phyloP scores from a whole-genome alignment of 129 eudicot genomes.

The Pittosporum tobira region DNA sequence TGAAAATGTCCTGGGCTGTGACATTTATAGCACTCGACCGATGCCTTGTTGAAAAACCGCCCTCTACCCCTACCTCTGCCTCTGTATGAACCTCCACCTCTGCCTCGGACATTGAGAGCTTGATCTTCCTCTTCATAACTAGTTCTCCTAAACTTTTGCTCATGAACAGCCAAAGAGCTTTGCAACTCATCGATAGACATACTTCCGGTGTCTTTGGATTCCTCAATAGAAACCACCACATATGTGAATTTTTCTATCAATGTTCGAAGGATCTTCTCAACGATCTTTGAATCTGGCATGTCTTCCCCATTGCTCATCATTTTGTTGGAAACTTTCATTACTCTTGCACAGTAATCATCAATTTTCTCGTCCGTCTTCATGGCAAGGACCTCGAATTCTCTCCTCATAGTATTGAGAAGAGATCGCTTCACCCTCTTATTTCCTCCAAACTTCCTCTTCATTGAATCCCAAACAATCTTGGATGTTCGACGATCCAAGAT shows the following conservation, averaged over 20 bases:
- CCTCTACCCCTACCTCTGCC: not conserved
- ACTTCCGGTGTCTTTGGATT: slow-evolving; percentile 6
- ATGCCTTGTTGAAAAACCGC: not conserved
- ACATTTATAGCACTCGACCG: slow-evolving; percentile 2
- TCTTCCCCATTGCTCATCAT: no score
- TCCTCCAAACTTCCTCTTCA: slow-evolving; percentile 11
- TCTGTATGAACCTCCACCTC: slow-evolving; percentile 3
- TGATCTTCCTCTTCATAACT: slow-evolving; percentile 5
- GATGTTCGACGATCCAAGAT: slow-evolving; percentile 8
- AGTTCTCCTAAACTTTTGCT: slow-evolving; percentile 8
- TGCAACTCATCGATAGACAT: slow-evolving; percentile 11
- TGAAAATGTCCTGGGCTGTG: not conserved
- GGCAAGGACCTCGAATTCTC: slow-evolving; percentile 9
- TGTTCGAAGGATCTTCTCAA: slow-evolving; percentile 6
- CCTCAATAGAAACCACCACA: slow-evolving; percentile 14
- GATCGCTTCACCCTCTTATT: slow-evolving; percentile 9
- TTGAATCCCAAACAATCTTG: slow-evolving; percentile 6
- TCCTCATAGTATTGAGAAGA: slow-evolving; percentile 4
- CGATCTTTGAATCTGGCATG: no score
- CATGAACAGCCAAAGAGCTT: slow-evolving; percentile 12
- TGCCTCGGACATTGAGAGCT: slow-evolving; percentile 4
- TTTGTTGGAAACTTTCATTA: no score
- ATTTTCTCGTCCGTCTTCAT: not conserved
- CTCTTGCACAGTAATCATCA: no score
- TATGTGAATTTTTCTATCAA: slow-evolving; percentile 7